Base-by-base conservation (phyloP, 345 rosid species). In the Pelargonium nanum region DNA sequence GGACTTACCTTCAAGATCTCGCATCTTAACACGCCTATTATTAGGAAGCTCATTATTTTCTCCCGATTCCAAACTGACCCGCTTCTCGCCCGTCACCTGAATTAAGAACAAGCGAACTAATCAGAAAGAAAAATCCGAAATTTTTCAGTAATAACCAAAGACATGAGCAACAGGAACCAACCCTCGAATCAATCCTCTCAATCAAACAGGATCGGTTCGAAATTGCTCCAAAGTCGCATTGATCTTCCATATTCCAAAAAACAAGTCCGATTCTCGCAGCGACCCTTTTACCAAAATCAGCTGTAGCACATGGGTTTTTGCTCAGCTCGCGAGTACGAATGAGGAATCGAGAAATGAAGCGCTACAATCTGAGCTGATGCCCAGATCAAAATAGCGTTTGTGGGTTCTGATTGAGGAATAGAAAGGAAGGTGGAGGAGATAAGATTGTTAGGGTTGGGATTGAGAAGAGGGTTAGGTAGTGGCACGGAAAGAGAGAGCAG, bases 21-120 rank as follows among this genome's bases (percentile, higher is more conserved):
- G 64, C 72, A 61, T 64, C 70, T 77, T 77, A 56, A 58, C 59
- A 56, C 63, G 72, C 69, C n/a, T n/a, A n/a, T 76, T 70, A 50
- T 26, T 68, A 15, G 64, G 59, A 56, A 55, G 20, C 53, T 64
- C 66, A 22, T 44, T 45, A 24, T 65, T 62, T 48, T 55, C 67
- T 22, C 26, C 64, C 61, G 56, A 53, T 56, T 65, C 70, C 22
- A 7, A 51, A 50, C 57, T 12, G 19, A 34, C 19, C 25, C 77
- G 63, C 45, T 73, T 73, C 56, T 61, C 77, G 2, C 22, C 55
- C n/a, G 9, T n/a, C 55, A 52, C 21, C 55, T 52, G 22, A 52
- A 52, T 19, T 4, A n/a, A 52, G 9, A 52, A n/a, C 22, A 52
- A 52, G 10, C 22, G 10, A 52, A 52, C 22, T 2, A 52, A 52